A percentile compares a stretch with the other conserved stretches of the same genome.
Conservation (phyloP, 768 basidiomycete genomes). For the Tephrocybe sp. region DNA sequence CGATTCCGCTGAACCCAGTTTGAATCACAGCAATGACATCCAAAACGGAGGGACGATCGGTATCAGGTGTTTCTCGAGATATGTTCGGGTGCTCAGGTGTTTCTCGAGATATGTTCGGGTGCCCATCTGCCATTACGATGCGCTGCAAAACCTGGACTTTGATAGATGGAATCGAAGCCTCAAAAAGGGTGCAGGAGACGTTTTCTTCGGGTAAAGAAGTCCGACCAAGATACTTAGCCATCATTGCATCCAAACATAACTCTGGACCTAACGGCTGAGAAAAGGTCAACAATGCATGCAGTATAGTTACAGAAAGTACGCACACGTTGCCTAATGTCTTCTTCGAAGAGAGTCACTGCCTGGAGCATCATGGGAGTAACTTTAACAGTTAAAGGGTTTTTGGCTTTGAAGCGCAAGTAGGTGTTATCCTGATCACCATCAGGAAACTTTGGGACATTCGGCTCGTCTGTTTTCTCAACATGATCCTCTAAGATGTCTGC, state of each 20-base stretch:
- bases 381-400: conserved; percentile 36
- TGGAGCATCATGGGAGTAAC: conserved; percentile 59
- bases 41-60: conserved; percentile 23
- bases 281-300: conserved; percentile 1
- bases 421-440: conserved; percentile 29
- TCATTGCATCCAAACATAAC: conserved; percentile 40
- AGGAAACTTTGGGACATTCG: conserved; percentile 1
- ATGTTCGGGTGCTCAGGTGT: too few species aligned
- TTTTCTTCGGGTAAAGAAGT: conserved; percentile 24
- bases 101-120: conserved; percentile 24
- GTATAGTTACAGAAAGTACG: conserved; percentile 15
- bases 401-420: conserved; percentile 41
- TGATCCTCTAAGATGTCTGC: neutral
- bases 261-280: conserved; percentile 34
- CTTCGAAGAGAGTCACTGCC: conserved; percentile 41
- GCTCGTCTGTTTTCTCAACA: neutral
- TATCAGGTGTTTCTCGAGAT: conserved; percentile 19
- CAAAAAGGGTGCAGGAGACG: conserved; percentile 32
- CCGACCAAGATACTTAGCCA: conserved; percentile 37
- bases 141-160: conserved; percentile 49
- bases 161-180: conserved; percentile 40
- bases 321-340: conserved; percentile 49
- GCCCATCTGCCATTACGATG: conserved; percentile 35
- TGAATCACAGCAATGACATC: conserved; percentile 32
- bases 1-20: conserved; percentile 19